phyloP scores from a whole-genome alignment of 306 rosid species.

The Gynostemma pentaphyllum region DNA sequence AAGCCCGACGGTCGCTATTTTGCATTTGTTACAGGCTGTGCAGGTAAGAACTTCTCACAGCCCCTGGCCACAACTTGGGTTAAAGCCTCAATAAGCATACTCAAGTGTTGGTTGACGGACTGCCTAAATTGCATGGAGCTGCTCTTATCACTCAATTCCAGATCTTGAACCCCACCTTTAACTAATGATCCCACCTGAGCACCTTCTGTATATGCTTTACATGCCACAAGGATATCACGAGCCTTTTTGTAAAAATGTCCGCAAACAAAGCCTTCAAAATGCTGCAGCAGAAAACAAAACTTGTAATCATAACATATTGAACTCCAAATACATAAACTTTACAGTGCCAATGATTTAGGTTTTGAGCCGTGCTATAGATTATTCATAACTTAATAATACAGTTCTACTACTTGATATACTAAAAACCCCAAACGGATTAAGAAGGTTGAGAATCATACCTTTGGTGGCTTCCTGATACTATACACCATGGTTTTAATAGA shows the following conservation, averaged over 20 bases:
- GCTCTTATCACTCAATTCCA: slow-evolving; percentile 62
- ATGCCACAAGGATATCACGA: slow-evolving; percentile 59
- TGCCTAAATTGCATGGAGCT: slow-evolving; percentile 41
- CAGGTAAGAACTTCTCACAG: slow-evolving; percentile 42
- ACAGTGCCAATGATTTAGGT: no score
- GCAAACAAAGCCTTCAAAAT: slow-evolving; percentile 55
- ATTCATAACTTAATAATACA: no score
- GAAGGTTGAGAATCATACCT: slow-evolving; percentile 42
- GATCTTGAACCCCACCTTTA: slow-evolving; percentile 76
- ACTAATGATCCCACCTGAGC: slow-evolving; percentile 83
- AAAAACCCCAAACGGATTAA: slow-evolving; percentile 5
- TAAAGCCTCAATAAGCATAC: slow-evolving; percentile 37
- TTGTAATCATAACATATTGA: slow-evolving; percentile 1
- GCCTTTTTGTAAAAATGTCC: slow-evolving; percentile 68
- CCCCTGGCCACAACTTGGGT: slow-evolving; percentile 38
- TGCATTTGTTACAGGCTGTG: background rate
- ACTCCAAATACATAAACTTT: background rate
- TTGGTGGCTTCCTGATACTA: slow-evolving; percentile 59
- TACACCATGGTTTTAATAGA: slow-evolving; percentile 76
- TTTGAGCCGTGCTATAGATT: no score
- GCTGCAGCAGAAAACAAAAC: slow-evolving; percentile 34
- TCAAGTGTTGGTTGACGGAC: slow-evolving; percentile 21
- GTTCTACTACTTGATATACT: no score
- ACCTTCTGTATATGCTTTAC: slow-evolving; percentile 70
- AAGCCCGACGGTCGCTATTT: background rate